A percentile compares a stretch with the other conserved stretches of the same genome.
Conservation (phyloP, 495 filamentous ascomycete genomes). For the Parathielavia hyrcaniae region DNA sequence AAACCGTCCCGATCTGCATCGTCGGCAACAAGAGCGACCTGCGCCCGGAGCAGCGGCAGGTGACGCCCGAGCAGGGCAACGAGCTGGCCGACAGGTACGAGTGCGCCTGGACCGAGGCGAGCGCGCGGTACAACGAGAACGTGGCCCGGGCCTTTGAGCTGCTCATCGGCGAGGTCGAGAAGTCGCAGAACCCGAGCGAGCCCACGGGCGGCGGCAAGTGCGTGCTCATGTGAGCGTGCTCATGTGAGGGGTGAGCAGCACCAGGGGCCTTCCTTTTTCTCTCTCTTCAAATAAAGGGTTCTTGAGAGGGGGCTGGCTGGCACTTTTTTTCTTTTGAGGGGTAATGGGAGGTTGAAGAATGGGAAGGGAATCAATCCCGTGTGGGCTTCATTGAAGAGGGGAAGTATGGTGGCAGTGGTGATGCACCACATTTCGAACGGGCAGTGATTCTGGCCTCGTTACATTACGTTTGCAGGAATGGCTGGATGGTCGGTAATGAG, state of each 20-base stretch:
- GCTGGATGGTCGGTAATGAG: background rate
- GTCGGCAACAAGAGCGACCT: conserved; percentile 98
- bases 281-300: background rate
- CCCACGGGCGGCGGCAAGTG: conserved; percentile 75
- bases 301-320: background rate
- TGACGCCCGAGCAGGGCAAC: conserved; percentile 74
- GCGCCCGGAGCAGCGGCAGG: conserved; percentile 86
- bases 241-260: too few relatives aligned
- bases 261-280: too few relatives aligned
- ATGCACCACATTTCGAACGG: background rate
- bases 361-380: background rate
- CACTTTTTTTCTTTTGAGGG: background rate
- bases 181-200: conserved; percentile 83
- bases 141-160: conserved; percentile 89
- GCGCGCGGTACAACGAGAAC: conserved; percentile 88
- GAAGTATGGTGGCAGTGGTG: background rate
- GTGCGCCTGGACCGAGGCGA: conserved; percentile 92
- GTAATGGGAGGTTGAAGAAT: background rate
- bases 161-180: conserved; percentile 92
- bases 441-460: background rate
- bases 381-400: background rate
- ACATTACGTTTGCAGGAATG: background rate
- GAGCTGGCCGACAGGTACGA: conserved; percentile 76
- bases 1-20: conserved; percentile 85
- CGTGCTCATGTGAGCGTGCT: conserved; percentile 68